Conservation (phyloP, 2,329 filamentous ascomycete species). For the Lasiodiplodia theobromae region DNA sequence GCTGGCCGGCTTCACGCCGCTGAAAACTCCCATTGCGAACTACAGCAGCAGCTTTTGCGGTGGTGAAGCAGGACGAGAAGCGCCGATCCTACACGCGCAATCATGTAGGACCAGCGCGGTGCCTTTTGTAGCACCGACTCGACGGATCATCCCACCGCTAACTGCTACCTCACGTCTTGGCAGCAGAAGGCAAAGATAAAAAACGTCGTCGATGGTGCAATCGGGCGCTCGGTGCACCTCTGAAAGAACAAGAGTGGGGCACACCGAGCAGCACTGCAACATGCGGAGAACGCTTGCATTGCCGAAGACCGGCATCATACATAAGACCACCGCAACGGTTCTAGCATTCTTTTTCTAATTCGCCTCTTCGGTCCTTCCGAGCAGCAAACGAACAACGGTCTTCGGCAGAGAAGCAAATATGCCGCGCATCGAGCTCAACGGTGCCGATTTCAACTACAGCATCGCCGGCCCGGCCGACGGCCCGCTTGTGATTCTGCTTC, state of each 20-base stretch:
- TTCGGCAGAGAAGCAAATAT: not conserved
- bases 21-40: constrained; percentile 7
- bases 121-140: constrained; percentile 18
- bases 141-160: constrained; percentile 3
- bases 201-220: constrained; percentile 26
- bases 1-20: not conserved
- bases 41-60: not conserved
- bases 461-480: constrained; percentile 40
- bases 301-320: constrained; percentile 16
- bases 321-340: not conserved
- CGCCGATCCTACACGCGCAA: not conserved
- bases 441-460: constrained; percentile 44
- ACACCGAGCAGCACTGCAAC: not conserved
- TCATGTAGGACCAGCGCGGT: not conserved
- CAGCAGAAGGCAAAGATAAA: not conserved
- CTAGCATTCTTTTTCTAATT: not conserved
- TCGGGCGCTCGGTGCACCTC: constrained; percentile 13
- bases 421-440: constrained; percentile 35
- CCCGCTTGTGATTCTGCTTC: constrained; percentile 48
- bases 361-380: not conserved
- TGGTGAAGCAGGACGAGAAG: not conserved
- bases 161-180: not conserved
- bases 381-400: not conserved
- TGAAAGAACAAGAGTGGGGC: constrained; percentile 22
- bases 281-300: not conserved